Evolutionary conservation across 768 basidiomycete genomes (phyloP), one percentile per base, ranked within the genome.

Genomic region (Lentinula aciculospora): DNA sequence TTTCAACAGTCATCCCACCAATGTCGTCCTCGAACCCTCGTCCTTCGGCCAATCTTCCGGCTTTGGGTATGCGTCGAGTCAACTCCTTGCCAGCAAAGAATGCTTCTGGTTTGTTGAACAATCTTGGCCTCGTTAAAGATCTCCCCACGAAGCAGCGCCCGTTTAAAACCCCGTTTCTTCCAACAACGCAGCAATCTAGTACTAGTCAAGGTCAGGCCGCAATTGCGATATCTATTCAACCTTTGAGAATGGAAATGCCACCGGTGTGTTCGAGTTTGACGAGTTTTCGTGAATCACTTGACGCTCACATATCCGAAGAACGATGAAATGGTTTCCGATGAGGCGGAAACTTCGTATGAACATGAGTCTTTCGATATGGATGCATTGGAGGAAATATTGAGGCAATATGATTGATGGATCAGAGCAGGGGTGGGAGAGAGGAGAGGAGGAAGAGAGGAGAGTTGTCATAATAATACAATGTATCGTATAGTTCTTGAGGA

Each of bases 51-150:
- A 42, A 34, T 9, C 54, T 28, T 19, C 54, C 54, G n/a, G 40
- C 32, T 45, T 25, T 56, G n/a, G 54, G 54, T 56, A 56, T 56
- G 54, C 54, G 54, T 31, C 54, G 54, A 6, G 25, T 40, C 23
- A 40, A 7, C 13, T 44, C 54, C 21, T 32, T 56, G 3, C 54
- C 54, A 6, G 40, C 40, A 25, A 56, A 42, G 28, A 56, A 56
- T 28, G 29, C 6, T 29, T 4, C 28, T 8, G 27, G 28, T 8
- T 31, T 15, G 21, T 27, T 27, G 23, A 53, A 53, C 15, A 13
- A 17, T 9, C 6, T 23, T 29, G 27, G 46, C 15, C 12, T 17
- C 27, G 40, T 23, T 4, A 54, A 3, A 44, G 37, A 45, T 3
- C 40, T 42, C 15, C 54, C 53, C 9, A 56, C 44, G 17, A 42